Conservation (phyloP, 2,329 filamentous ascomycete species). For the Balansia obtecta region DNA sequence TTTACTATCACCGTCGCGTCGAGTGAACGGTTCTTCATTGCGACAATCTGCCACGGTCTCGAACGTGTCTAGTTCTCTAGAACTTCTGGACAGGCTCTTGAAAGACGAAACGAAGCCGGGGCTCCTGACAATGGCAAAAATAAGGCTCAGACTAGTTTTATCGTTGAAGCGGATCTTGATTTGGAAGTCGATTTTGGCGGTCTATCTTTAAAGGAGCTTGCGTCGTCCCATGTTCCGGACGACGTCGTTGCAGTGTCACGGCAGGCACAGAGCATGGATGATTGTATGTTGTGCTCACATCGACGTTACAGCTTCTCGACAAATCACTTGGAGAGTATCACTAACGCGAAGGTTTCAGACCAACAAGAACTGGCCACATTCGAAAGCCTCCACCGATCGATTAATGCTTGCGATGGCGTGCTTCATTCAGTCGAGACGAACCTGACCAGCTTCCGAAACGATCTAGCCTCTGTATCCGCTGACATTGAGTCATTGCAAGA, state of each 20-base stretch:
- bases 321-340: not conserved
- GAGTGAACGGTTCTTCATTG: constrained; percentile 55
- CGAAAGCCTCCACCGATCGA: constrained; percentile 81
- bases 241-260: constrained; percentile 17
- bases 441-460: constrained; percentile 82
- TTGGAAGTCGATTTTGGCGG: constrained; percentile 67
- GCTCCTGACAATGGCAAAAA: constrained; percentile 6
- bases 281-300: constrained; percentile 43
- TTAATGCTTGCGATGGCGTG: constrained; percentile 82
- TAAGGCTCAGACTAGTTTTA: constrained; percentile 9
- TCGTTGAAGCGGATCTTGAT: constrained; percentile 42
- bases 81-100: constrained; percentile 47
- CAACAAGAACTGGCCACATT: constrained; percentile 75
- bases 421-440: constrained; percentile 88
- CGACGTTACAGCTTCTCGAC: not conserved
- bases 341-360: constrained; percentile 32
- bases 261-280: constrained; percentile 52
- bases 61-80: constrained; percentile 53
- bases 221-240: constrained; percentile 21
- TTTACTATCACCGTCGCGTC: constrained; percentile 51
- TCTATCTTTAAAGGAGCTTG: constrained; percentile 64
- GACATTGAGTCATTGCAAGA: constrained; percentile 92
- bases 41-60: constrained; percentile 40
- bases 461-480: constrained; percentile 80
- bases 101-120: constrained; percentile 11